Conservation (phyloP, 495 filamentous ascomycete species). For the Hypoxylon lienhwacheense region DNA sequence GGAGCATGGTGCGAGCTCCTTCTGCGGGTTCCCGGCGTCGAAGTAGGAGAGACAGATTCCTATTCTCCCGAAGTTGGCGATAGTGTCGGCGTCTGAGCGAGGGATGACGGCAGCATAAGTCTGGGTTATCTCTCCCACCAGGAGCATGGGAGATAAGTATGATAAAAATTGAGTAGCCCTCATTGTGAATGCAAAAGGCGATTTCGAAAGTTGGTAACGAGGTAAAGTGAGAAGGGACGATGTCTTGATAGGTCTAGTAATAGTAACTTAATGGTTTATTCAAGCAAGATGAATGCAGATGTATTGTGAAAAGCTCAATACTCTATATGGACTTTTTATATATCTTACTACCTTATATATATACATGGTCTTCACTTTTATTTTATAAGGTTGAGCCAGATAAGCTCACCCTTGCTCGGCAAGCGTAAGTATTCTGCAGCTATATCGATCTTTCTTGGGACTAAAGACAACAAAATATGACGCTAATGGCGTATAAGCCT, state of each 20-base stretch:
- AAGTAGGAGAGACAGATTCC: constrained; percentile 32
- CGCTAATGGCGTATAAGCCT: neutral
- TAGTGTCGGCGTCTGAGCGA: constrained; percentile 21
- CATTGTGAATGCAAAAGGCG: constrained; percentile 4
- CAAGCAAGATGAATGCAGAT: too few relatives aligned
- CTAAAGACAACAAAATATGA: neutral
- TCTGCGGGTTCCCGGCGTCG: constrained; percentile 7
- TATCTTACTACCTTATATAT: too few relatives aligned
- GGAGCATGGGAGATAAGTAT: constrained; percentile 1
- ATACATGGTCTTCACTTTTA: neutral
- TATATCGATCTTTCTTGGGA: neutral
- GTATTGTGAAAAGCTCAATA: too few relatives aligned
- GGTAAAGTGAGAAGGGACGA: too few relatives aligned
- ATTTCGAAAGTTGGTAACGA: neutral
- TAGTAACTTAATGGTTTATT: too few relatives aligned
- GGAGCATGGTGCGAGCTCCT: constrained; percentile 29
- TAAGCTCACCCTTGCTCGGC: too few relatives aligned
- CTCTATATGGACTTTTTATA: too few relatives aligned
- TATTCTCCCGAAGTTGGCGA: constrained; percentile 27
- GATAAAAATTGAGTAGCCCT: constrained; percentile 7
- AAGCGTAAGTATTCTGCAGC: neutral
- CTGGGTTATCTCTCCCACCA: neutral
- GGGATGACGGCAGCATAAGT: constrained; percentile 13
- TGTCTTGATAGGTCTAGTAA: neutral
- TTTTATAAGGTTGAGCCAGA: too few relatives aligned